These are phyloP conservation scores for Haberlea rhodopensis DNA, from an alignment of 257 asterid genomes.

Conservation along the genomic window DNA sequence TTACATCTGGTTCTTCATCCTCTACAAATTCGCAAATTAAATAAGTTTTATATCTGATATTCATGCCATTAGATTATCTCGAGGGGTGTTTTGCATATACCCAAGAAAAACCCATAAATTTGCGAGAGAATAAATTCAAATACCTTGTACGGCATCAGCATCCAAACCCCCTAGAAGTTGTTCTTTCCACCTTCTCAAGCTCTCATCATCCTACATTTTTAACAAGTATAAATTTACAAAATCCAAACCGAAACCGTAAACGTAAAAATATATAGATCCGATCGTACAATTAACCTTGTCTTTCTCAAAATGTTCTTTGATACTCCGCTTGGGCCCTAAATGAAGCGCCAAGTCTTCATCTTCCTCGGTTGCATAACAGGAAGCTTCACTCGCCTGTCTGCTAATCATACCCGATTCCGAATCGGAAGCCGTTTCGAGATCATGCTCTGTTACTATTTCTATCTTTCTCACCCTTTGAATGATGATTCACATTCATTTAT, in stretches of 20 bases:
- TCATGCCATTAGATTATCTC: neutral
- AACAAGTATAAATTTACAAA: neutral
- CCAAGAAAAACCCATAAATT: too few relatives aligned
- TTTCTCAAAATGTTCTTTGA: conserved; percentile 53
- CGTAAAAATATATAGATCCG: neutral
- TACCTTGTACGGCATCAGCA: conserved; percentile 43
- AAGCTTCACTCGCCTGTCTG: conserved; percentile 33
- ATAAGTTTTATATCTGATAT: neutral
- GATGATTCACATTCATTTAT: neutral
- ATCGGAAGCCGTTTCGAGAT: conserved; percentile 30
- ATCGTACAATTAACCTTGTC: conserved; percentile 31
- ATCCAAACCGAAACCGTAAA: neutral
- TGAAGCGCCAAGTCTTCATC: conserved; percentile 36
- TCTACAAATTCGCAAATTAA: conserved; percentile 20
- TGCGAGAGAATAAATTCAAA: neutral
- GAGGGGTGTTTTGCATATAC: too few relatives aligned
- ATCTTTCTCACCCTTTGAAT: conserved; percentile 25
- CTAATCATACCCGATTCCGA: conserved; percentile 30
- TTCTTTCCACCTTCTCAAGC: conserved; percentile 57
- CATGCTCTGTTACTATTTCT: conserved; percentile 22
- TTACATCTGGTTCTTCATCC: conserved; percentile 49
- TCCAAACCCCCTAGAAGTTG: conserved; percentile 49
- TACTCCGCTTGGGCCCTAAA: conserved; percentile 42
- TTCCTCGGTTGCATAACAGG: conserved; percentile 39
- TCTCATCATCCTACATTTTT: conserved; percentile 44